A percentile compares a stretch with the other conserved stretches of the same genome.
Evolutionary conservation across 1,139 yeast genomes (phyloP).

Genomic region (Pichia sp.): DNA sequence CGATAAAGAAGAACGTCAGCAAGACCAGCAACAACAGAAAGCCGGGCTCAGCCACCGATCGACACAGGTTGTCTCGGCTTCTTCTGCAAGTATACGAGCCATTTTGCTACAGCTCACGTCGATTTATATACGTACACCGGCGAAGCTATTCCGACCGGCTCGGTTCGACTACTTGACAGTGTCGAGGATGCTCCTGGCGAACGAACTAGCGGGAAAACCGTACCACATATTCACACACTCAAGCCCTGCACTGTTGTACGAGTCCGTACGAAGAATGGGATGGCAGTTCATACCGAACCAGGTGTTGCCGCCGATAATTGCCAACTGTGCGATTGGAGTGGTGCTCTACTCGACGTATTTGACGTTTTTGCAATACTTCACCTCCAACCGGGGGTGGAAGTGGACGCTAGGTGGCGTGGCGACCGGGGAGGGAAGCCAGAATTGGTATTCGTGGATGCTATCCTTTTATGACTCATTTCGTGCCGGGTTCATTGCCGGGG

Average conservation of each 20-base stretch:
- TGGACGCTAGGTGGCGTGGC: constrained; percentile 19
- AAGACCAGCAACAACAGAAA: neutral
- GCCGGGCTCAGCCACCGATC: constrained; percentile 20
- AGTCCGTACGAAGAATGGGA: constrained; percentile 73
- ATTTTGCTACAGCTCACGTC: constrained; percentile 74
- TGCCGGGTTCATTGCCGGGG: constrained; percentile 85
- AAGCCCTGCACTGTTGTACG: constrained; percentile 63
- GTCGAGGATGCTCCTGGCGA: constrained; percentile 47
- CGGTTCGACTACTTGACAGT: constrained; percentile 79
- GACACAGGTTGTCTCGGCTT: constrained; percentile 47
- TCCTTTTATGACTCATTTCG: constrained; percentile 45
- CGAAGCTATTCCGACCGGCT: constrained; percentile 84
- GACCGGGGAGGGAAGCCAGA: constrained; percentile 11
- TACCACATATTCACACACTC: constrained; percentile 73
- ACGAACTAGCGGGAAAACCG: constrained; percentile 51
- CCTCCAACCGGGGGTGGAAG: constrained; percentile 23
- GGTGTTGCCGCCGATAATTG: constrained; percentile 78
- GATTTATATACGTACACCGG: constrained; percentile 73
- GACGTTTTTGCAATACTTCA: constrained; percentile 40
- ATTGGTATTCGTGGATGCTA: constrained; percentile 17
- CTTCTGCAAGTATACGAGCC: constrained; percentile 84
- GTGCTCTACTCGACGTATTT: constrained; percentile 81
- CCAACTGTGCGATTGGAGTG: constrained; percentile 83
- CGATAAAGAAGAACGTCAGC: neutral
- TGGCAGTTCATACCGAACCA: constrained; percentile 85